Conservation (phyloP, 208 protist species). For the Polymyxa betae region DNA sequence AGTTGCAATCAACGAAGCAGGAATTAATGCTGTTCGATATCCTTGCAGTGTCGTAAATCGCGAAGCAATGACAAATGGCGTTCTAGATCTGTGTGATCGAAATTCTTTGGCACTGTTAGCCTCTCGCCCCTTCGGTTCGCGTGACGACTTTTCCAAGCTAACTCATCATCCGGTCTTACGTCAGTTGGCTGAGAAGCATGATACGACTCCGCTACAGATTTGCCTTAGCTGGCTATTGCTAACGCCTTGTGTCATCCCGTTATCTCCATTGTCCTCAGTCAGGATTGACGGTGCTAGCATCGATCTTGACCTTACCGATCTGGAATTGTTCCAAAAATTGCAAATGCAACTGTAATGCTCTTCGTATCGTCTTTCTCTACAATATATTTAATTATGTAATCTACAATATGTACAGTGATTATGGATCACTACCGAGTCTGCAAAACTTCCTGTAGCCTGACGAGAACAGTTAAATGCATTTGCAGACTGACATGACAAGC, state of each 20-base stretch:
- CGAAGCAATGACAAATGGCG: neutral
- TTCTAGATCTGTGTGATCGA: conserved; percentile 21
- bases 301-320: conserved; percentile 37
- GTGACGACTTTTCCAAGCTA: neutral
- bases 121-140: neutral
- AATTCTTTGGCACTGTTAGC: neutral
- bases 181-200: conserved; percentile 33
- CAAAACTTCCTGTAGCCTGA: too few relatives aligned
- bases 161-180: conserved; percentile 14
- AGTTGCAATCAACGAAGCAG: neutral
- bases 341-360: neutral
- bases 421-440: too few relatives aligned
- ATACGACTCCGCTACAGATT: conserved; percentile 22
- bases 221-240: conserved; percentile 36
- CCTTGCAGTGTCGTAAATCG: conserved; percentile 31
- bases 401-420: too few relatives aligned
- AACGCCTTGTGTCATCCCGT: conserved; percentile 40
- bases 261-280: conserved; percentile 20
- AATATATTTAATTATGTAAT: too few relatives aligned
- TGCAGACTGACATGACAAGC: neutral
- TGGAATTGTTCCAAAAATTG: conserved; percentile 42
- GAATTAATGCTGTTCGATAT: conserved; percentile 33
- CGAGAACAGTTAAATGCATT: neutral
- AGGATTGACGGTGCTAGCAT: conserved; percentile 20
- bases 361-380: too few relatives aligned